A percentile compares a stretch with the other conserved stretches of the same genome.
phyloP scores from a whole-genome alignment of 805 yeast species.

The Lipomyces oligophaga region DNA sequence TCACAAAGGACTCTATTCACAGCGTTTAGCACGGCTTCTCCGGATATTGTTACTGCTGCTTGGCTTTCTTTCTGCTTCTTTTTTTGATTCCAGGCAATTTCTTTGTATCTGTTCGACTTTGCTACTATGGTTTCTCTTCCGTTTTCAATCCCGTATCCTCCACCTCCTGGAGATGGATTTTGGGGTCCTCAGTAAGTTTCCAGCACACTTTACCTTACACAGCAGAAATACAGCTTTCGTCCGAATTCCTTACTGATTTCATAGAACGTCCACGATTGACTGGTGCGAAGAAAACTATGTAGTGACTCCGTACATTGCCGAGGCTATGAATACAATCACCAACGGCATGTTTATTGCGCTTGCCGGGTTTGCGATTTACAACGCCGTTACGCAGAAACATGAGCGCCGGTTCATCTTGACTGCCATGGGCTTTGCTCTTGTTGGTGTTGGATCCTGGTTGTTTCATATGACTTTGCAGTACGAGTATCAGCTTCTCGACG shows the following conservation, averaged over 20 bases:
- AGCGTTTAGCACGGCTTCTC: too few species aligned
- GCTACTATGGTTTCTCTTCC: constrained; percentile 17
- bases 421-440: constrained; percentile 76
- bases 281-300: constrained; percentile 99
- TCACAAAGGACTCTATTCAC: too few species aligned
- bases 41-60: too few species aligned
- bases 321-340: constrained; percentile 81
- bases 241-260: neutral
- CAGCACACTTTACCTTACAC: neutral
- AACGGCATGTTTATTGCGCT: constrained; percentile 55
- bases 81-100: too few species aligned
- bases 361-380: constrained; percentile 62
- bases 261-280: constrained; percentile 82
- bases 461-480: constrained; percentile 94
- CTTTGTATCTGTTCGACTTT: too few species aligned
- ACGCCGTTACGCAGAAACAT: constrained; percentile 55
- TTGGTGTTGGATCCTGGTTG: constrained; percentile 90
- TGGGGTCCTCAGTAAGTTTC: constrained; percentile 54
- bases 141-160: constrained; percentile 47
- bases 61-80: too few species aligned
- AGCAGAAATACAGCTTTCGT: neutral
- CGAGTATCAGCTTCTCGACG: constrained; percentile 88
- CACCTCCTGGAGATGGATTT: constrained; percentile 52
- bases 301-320: constrained; percentile 80
- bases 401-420: constrained; percentile 70